phyloP scores from a whole-genome alignment of 129 eudicot species.

The Pulicaria dysenterica region DNA sequence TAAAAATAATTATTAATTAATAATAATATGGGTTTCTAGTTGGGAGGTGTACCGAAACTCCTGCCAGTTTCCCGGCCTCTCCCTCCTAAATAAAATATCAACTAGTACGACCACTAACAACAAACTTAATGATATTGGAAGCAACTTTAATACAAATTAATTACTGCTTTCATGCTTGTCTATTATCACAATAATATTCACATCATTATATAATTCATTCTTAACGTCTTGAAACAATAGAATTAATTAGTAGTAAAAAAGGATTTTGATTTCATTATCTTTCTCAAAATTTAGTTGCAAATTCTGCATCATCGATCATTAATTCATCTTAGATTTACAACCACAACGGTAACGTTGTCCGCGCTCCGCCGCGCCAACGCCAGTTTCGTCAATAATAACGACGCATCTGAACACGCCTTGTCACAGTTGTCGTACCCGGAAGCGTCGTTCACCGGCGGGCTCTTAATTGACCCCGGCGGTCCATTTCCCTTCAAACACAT shows the following conservation, averaged over 20 bases:
- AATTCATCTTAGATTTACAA: constrained; percentile 49
- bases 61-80: too few species aligned
- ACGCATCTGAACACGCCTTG: constrained; percentile 60
- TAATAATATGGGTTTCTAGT: too few species aligned
- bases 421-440: constrained; percentile 39
- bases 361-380: constrained; percentile 75
- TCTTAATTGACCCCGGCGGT: constrained; percentile 20
- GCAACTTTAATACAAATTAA: too few species aligned
- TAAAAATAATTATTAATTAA: too few species aligned
- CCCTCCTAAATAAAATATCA: too few species aligned
- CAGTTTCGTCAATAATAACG: constrained; percentile 63
- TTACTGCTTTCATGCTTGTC: too few species aligned
- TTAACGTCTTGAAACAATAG: not conserved
- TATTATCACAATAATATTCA: too few species aligned
- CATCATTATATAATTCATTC: too few species aligned
- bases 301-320: constrained; percentile 6
- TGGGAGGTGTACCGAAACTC: too few species aligned
- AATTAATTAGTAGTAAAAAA: not conserved
- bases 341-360: constrained; percentile 78
- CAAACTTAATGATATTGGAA: too few species aligned
- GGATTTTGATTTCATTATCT: not conserved
- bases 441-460: constrained; percentile 15
- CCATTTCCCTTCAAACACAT: constrained; percentile 45
- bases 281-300: not conserved
- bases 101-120: too few species aligned